Percentiles rank a stretch among this genome's conserved stretches.
Evolutionary conservation across 2,329 filamentous ascomycete genomes (phyloP).

Genomic region (Epichloe sylvatica): DNA sequence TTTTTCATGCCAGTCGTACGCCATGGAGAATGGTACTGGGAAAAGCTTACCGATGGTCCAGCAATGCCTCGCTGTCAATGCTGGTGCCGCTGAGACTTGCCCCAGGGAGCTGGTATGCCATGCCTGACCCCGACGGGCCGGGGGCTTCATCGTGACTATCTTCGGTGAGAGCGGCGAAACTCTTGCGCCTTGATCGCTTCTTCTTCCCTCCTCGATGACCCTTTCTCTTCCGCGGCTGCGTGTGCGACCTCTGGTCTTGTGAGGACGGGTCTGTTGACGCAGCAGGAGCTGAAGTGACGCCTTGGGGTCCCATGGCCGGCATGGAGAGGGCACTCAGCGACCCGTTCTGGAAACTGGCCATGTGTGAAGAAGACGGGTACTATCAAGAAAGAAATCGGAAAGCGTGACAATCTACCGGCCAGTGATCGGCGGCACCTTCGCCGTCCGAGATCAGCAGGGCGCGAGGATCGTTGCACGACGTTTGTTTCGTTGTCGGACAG

Average conservation of each 20-base stretch:
- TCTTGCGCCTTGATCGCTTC: conserved; percentile 61
- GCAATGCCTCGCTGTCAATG: conserved; percentile 71
- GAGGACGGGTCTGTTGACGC: neutral
- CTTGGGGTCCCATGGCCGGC: conserved; percentile 6
- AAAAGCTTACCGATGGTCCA: conserved; percentile 62
- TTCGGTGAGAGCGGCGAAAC: conserved; percentile 55
- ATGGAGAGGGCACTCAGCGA: conserved; percentile 10
- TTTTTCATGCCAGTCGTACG: neutral
- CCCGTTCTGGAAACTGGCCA: conserved; percentile 21
- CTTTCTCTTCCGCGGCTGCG: conserved; percentile 44
- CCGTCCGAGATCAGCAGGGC: neutral
- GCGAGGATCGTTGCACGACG: neutral
- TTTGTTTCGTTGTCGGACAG: neutral
- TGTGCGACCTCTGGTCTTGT: conserved; percentile 7
- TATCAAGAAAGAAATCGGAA: neutral
- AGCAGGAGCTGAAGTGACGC: conserved; percentile 6
- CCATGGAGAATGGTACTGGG: too few relatives aligned
- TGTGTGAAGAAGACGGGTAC: conserved; percentile 4
- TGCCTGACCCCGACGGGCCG: conserved; percentile 23
- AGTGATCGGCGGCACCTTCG: neutral
- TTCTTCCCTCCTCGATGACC: conserved; percentile 67
- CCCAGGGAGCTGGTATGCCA: conserved; percentile 37
- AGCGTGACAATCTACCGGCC: neutral
- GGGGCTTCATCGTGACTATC: conserved; percentile 31
- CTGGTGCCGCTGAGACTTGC: conserved; percentile 67